These are phyloP conservation scores for Ophiostoma angusticollis DNA, from an alignment of 2,329 filamentous ascomycete genomes.

Conservation along the genomic window DNA sequence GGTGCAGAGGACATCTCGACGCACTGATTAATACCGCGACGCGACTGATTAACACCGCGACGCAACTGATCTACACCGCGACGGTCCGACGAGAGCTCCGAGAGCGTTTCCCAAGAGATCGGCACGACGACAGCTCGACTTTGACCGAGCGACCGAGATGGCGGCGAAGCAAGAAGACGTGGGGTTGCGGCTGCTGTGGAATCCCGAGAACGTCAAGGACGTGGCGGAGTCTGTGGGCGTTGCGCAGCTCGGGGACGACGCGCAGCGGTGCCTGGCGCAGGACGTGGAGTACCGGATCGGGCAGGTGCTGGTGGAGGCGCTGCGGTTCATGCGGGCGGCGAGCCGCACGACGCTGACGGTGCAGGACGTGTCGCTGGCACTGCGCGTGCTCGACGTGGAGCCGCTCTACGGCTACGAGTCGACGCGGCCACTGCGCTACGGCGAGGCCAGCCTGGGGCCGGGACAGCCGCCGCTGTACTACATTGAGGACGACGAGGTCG, in stretches of 20 bases:
- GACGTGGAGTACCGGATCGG: slow-evolving; percentile 93
- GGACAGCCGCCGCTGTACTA: slow-evolving; percentile 94
- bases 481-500: slow-evolving; percentile 94
- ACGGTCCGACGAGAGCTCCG: no score
- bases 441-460: slow-evolving; percentile 84
- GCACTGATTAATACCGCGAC: no score
- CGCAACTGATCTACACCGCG: no score
- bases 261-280: slow-evolving; percentile 74
- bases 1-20: no score
- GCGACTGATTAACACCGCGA: no score
- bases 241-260: slow-evolving; percentile 65
- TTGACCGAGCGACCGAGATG: no score
- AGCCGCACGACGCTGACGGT: slow-evolving; percentile 79
- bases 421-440: slow-evolving; percentile 75
- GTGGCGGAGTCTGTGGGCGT: slow-evolving; percentile 95
- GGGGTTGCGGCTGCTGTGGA: slow-evolving; percentile 58
- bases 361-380: slow-evolving; percentile 75
- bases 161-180: slow-evolving; percentile 6
- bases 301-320: slow-evolving; percentile 83
- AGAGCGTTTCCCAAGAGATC: no score
- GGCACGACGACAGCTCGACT: no score
- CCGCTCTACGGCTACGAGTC: slow-evolving; percentile 95
- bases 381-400: slow-evolving; percentile 81
- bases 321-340: slow-evolving; percentile 91
- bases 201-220: slow-evolving; percentile 87